Base-by-base conservation (phyloP, 768 basidiomycete genomes). In the Leucocoprinus sp. region DNA sequence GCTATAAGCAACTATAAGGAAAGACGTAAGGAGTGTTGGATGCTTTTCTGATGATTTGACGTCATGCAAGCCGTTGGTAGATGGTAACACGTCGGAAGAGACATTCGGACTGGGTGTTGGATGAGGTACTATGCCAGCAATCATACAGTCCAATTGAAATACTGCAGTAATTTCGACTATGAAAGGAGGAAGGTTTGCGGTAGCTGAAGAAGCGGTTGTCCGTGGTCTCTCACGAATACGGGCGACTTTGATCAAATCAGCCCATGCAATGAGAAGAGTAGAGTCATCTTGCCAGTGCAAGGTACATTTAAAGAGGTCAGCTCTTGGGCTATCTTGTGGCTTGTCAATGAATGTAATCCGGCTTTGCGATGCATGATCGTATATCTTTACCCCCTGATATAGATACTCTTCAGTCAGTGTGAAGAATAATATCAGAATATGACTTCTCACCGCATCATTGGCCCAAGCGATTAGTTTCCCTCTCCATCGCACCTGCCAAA, bases 81-180 rank as follows among this genome's bases (percentile, higher is more conserved):
- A 49, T 31, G 52, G 54, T 5, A 53, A 37, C 2, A 58, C 54
- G 18, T 31, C 46, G 8, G 50, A 42, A 18, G 57, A 45, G 3
- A 33, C 51, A 50, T 49, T 21, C 26, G 63, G 48, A 35, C 60
- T 52, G 3, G 71, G 61, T 36, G 72, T 68, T 1, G 78, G 77
- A 61, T 92, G 88, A 4, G 89, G 85, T 2, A 84, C 76, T 45
- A 99, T 80, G 17, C 93, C 93, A 1, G 93, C 78, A 31, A 98
- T 78, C 90, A 96, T 93, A 59, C 88, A 92, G 60, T 98, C 96
- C 37, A 98, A 69, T 57, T 92, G 84, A 63, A 97, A 91, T 31
- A 89, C 82, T 2, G 87, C 87, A 0, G 88, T 91, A 52, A 97
- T 85, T 56, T 97, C 95, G 42, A 90, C 89, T 29, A 79, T 62